Conservation (phyloP, 805 yeast genomes). For the Wickerhamia fluorescens region DNA sequence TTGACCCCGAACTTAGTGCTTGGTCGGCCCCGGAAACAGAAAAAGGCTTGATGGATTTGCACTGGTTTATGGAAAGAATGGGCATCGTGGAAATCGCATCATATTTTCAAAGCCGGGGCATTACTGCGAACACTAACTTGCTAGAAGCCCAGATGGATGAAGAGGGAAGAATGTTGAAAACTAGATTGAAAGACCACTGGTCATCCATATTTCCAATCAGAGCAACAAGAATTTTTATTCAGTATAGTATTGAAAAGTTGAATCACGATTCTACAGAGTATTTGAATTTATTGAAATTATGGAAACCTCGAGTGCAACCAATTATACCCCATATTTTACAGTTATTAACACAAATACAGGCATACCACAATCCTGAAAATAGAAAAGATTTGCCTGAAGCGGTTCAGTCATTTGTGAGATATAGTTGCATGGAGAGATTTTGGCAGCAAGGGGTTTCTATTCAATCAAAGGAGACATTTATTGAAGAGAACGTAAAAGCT, state of each 20-base stretch:
- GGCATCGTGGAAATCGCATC: constrained; percentile 93
- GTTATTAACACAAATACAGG: constrained; percentile 81
- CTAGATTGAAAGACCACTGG: constrained; percentile 84
- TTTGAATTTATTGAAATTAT: constrained; percentile 58
- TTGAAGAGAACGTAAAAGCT: constrained; percentile 90
- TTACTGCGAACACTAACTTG: constrained; percentile 68
- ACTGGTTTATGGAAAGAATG: constrained; percentile 97
- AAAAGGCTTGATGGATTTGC: constrained; percentile 81
- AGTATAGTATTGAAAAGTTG: constrained; percentile 89
- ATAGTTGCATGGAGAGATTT: constrained; percentile 85
- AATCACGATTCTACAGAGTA: constrained; percentile 74
- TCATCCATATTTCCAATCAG: constrained; percentile 90
- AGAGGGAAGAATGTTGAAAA: constrained; percentile 68
- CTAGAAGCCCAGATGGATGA: constrained; percentile 84
- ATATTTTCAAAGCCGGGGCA: constrained; percentile 77
- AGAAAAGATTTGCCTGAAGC: constrained; percentile 85
- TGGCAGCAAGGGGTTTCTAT: constrained; percentile 98
- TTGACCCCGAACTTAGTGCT: constrained; percentile 85
- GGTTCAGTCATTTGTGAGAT: constrained; percentile 86
- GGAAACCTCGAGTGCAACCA: constrained; percentile 93
- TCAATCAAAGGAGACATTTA: constrained; percentile 88
- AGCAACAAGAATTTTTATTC: constrained; percentile 90
- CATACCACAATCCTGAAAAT: constrained; percentile 88
- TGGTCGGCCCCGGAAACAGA: constrained; percentile 93
- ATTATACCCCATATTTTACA: constrained; percentile 87